Evolutionary conservation across 2,329 filamentous ascomycete species (phyloP).

Genomic region (Aspergillus sp.): DNA sequence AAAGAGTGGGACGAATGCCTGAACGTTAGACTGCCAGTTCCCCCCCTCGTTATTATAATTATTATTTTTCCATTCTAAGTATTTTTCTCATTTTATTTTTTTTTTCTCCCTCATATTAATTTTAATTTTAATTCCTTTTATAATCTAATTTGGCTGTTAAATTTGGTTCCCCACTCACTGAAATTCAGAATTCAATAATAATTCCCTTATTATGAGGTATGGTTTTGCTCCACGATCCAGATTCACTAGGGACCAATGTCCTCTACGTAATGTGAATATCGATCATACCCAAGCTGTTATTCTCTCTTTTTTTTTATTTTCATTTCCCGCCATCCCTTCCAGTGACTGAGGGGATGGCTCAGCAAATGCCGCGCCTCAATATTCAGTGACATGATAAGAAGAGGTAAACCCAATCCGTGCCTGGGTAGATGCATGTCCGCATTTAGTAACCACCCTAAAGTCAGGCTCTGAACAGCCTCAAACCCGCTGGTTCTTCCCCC

Average conservation of each 20-base stretch:
- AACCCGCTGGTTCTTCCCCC: not conserved
- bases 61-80: not conserved
- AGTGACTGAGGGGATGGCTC: not conserved
- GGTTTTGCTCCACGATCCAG: not conserved
- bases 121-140: not conserved
- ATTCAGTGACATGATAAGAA: not conserved
- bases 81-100: not conserved
- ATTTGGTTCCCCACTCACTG: not conserved
- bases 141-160: not conserved
- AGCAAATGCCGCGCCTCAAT: not conserved
- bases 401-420: conserved; percentile 1
- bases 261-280: conserved; percentile 3
- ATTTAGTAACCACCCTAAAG: conserved; percentile 5
- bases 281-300: not conserved
- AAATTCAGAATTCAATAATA: not conserved
- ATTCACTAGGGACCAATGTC: not conserved
- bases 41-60: not conserved
- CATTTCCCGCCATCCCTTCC: not conserved
- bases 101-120: not conserved
- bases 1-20: conserved; percentile 3
- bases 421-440: conserved; percentile 5
- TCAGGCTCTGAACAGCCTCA: conserved; percentile 1
- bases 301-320: too few relatives aligned
- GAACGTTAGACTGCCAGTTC: conserved; percentile 5
- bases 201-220: not conserved